These are phyloP conservation scores for Nakaseomyces nivariensis DNA, from an alignment of 1,139 yeast genomes.

Conservation along the genomic window DNA sequence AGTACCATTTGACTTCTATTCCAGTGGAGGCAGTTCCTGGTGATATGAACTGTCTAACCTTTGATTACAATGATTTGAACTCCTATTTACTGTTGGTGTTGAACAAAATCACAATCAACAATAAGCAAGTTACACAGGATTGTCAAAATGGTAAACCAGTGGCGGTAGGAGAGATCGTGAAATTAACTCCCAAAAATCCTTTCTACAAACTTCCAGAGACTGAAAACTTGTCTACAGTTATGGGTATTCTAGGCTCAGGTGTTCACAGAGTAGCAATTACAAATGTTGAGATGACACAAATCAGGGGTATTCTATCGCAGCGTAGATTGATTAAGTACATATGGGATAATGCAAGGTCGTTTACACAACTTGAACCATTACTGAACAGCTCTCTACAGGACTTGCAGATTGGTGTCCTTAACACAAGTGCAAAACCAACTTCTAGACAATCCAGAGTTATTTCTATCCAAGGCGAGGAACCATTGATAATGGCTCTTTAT, in stretches of 20 bases:
- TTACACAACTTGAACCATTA: conserved; percentile 66
- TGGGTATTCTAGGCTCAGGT: conserved; percentile 83
- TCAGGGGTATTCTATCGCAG: conserved; percentile 79
- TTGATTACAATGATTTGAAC: conserved; percentile 86
- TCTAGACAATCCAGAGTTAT: conserved; percentile 41
- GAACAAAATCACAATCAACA: conserved; percentile 46
- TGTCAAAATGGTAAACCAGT: conserved; percentile 29
- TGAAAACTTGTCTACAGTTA: conserved; percentile 61
- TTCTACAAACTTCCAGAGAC: conserved; percentile 64
- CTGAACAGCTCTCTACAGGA: conserved; percentile 45
- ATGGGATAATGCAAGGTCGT: conserved; percentile 87
- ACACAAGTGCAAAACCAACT: conserved; percentile 23
- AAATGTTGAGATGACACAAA: conserved; percentile 37
- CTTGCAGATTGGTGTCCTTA: conserved; percentile 27
- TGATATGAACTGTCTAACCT: conserved; percentile 63
- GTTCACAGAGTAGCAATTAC: conserved; percentile 88
- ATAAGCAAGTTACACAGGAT: conserved; percentile 24
- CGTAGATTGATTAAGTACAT: conserved; percentile 71
- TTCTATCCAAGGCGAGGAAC: conserved; percentile 75
- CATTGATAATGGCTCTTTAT: conserved; percentile 73
- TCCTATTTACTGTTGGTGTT: conserved; percentile 69
- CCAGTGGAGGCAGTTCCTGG: conserved; percentile 55
- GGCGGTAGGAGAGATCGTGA: conserved; percentile 29
- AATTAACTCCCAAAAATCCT: conserved; percentile 78
- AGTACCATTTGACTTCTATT: conserved; percentile 68